Evolutionary conservation across 768 basidiomycete species (phyloP), one percentile per base, ranked within the genome.

Genomic region (Suillus brevipes): DNA sequence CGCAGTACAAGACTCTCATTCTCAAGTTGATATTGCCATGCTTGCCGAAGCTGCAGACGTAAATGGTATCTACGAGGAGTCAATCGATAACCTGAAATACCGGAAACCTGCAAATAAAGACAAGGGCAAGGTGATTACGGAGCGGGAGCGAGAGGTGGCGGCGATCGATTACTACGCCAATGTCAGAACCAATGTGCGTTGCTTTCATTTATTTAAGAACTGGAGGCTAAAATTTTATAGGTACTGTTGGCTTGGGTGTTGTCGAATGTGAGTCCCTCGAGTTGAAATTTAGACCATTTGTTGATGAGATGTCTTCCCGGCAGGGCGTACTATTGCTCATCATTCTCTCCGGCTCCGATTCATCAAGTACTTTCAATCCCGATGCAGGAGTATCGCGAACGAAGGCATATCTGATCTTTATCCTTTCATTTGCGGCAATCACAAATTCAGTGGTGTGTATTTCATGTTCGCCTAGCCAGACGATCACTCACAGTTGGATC

Each of bases 91-190:
- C 70, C 79, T 96, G 40, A 84, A 86, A 62, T 80, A 83, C 57
- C 78, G 84, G 60, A 85, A 85, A 69, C 83, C 81, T 69, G 72
- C 66, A 68, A 75, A 69, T 63, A 73, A n/a, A 79, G 64, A 63
- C 49, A 75, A 59, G 61, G 61, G 70, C 5, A 72, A 69, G 36
- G 66, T 28, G 42, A 75, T 77, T 65, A 84, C 75, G 31, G 77
- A 80, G 20, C 83, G 85, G 14, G 91, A 93, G 74, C 87, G 82
- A 72, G 91, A 94, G 68, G 84, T 88, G 67, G 84, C 83, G 1
- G 91, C 91, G 12, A 89, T 88, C 72, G 92, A 94, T 69, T 95
- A 95, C 78, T 96, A 95, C 75, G 92, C 93, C 1, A 89, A 88
- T 70, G 91, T 95, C 62, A 80, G 94, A 67, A 94, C 93, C 8